Evolutionary conservation across 176 grass and related monocot species (phyloP), one percentile per base, ranked within the genome.

Genomic region (Ensete glaucum): DNA sequence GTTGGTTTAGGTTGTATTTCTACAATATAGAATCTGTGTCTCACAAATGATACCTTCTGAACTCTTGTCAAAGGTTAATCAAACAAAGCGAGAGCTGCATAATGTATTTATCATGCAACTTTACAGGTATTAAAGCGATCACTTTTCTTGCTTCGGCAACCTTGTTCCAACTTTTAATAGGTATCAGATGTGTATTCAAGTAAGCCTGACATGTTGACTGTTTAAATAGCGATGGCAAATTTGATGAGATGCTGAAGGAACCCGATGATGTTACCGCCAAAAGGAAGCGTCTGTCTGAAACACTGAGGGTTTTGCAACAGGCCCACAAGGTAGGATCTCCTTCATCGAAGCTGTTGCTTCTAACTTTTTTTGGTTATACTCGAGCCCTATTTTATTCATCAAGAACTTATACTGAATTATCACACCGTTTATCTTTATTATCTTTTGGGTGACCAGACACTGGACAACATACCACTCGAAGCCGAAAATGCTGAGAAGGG

Each of bases 391-490:
- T 64, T 66, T 78, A 70, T 26, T 10, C 34, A 7, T 0, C 52
- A 51, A 57, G 53, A 22, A 19, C 15, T 67, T 29, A 13, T 34
- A 4, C 3, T 34, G 29, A 34, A 34, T 23, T 15, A 62, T 54
- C 11, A 55, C 64, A 10, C 16, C 19, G 5, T 62, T 25, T 25
- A 73, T 16, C 48, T 54, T 19, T 2, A 51, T 83, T n/a, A 43
- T 29, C 53, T 70, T 12, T 70, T 82, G 68, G 65, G 51, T 65
- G 22, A 77, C 20, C 73, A 99, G 96, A 94, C 91, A 74, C 82
- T 99, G 82, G 96, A 99, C 21, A 91, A 99, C 73, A 91, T 99
- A 82, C 96, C 96, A n/a, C 84, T 91, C 2, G 96, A 99, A 55
- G 91, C 91, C 0, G 88, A 99, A 76, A 81, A 86, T 53, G 86